A percentile compares a stretch with the other conserved stretches of the same genome.
These are phyloP conservation scores for Actinidia arguta DNA, from an alignment of 179 eudicot genomes.

Conservation along the genomic window DNA sequence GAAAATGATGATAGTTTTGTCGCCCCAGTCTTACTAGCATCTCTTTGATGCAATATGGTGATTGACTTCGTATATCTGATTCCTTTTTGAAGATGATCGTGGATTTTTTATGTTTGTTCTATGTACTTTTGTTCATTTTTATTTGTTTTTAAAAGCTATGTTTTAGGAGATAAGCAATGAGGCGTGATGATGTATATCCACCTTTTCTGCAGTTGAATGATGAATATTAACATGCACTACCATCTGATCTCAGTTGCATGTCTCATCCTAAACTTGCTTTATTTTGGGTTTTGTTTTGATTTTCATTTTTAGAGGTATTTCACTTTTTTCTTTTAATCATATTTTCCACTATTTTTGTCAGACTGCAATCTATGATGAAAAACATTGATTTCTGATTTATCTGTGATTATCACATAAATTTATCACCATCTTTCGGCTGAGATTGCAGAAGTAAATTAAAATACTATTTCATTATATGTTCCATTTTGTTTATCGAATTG, in stretches of 20 bases:
- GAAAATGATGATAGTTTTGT: slow-evolving; percentile 34
- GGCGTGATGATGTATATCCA: slow-evolving; percentile 47
- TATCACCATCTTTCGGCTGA: slow-evolving; percentile 58
- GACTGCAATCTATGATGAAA: slow-evolving; percentile 36
- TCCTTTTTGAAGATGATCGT: neutral
- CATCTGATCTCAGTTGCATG: slow-evolving; percentile 58
- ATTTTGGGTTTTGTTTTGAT: neutral
- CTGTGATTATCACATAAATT: slow-evolving; percentile 30
- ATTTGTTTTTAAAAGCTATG: neutral
- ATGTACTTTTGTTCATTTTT: neutral
- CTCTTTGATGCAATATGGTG: slow-evolving; percentile 29
- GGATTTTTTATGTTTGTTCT: neutral
- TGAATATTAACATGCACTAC: slow-evolving; percentile 65
- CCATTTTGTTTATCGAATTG: neutral
- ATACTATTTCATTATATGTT: neutral
- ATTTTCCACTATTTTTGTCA: neutral
- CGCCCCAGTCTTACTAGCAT: slow-evolving; percentile 43
- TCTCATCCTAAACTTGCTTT: neutral
- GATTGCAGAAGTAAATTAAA: slow-evolving; percentile 30
- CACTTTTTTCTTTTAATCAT: neutral
- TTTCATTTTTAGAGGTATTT: neutral
- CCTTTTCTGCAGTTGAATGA: slow-evolving; percentile 45
- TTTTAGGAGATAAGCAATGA: slow-evolving; percentile 22
- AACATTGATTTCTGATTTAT: slow-evolving; percentile 21
- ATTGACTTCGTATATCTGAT: slow-evolving; percentile 33